Conservation (phyloP, 192 early-diverging fungal species). For the Backusella tarrabulga region DNA sequence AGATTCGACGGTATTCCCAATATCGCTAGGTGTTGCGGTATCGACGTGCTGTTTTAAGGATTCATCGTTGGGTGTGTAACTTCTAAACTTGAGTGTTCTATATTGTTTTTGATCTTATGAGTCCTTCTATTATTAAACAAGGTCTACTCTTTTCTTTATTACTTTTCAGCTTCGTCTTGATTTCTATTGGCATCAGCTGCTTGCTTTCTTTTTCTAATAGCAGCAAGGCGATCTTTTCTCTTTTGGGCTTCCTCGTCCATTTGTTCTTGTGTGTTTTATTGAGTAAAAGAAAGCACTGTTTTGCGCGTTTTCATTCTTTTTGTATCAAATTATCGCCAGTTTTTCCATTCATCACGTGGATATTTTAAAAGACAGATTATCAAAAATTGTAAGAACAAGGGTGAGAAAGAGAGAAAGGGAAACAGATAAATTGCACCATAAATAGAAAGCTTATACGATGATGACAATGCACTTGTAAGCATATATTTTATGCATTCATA, state of each 20-base stretch:
- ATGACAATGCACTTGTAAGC: no score
- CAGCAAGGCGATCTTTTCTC: conserved; percentile 67
- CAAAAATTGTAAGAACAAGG: background rate
- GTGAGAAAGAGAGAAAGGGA: background rate
- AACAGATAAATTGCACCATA: no score
- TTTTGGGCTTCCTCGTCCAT: conserved; percentile 64
- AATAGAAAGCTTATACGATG: no score
- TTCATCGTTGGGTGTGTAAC: conserved; percentile 52
- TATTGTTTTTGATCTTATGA: background rate
- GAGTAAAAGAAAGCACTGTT: background rate
- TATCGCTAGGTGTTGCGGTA: conserved; percentile 44
- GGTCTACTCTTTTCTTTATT: background rate
- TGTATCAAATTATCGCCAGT: no score
- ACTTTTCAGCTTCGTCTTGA: conserved; percentile 30
- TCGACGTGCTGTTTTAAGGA: conserved; percentile 42
- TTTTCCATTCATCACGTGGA: background rate
- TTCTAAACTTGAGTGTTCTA: conserved; percentile 45
- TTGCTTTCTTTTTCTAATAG: conserved; percentile 54
- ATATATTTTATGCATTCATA: no score
- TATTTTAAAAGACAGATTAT: background rate
- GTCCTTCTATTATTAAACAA: conserved; percentile 13
- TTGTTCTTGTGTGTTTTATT: no score
- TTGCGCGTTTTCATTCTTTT: background rate
- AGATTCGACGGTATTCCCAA: conserved; percentile 52
- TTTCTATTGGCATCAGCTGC: conserved; percentile 22